Evolutionary conservation across 73 alveolate species (phyloP).

Genomic region (Uronychia setigera): DNA sequence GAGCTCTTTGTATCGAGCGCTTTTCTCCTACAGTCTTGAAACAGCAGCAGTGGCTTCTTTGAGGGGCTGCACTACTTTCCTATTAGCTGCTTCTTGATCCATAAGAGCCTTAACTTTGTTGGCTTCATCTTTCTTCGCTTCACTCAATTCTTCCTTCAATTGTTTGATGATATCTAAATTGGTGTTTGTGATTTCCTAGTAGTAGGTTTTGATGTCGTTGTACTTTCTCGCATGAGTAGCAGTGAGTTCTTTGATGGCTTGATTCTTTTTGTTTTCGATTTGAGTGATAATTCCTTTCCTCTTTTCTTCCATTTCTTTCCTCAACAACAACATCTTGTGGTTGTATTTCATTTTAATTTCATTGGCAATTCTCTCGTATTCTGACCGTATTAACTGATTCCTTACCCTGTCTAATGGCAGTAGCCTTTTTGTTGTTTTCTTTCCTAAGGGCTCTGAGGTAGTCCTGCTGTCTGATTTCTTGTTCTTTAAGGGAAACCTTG

Average conservation of each 20-base stretch:
- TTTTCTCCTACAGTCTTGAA: slow-evolving; percentile 75
- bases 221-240: slow-evolving; percentile 92
- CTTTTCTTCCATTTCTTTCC: slow-evolving; percentile 95
- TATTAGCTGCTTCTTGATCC: slow-evolving; percentile 73
- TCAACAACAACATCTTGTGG: slow-evolving; percentile 93
- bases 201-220: slow-evolving; percentile 93
- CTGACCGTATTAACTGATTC: slow-evolving; percentile 16
- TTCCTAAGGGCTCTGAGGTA: slow-evolving; percentile 92
- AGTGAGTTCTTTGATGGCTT: slow-evolving; percentile 90
- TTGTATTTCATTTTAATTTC: slow-evolving; percentile 92
- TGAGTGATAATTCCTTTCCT: slow-evolving; percentile 85
- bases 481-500: slow-evolving; percentile 91
- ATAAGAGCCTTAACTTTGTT: slow-evolving; percentile 66
- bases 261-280: slow-evolving; percentile 91
- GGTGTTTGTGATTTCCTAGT: slow-evolving; percentile 94
- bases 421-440: slow-evolving; percentile 91
- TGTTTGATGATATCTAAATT: slow-evolving; percentile 93
- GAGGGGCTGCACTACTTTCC: slow-evolving; percentile 85
- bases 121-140: slow-evolving; percentile 85
- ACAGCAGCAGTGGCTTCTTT: slow-evolving; percentile 85
- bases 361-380: slow-evolving; percentile 93
- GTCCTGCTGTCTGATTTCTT: slow-evolving; percentile 93
- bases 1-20: slow-evolving; percentile 72
- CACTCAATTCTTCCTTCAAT: slow-evolving; percentile 91
- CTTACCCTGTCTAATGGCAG: slow-evolving; percentile 76